Evolutionary conservation across 1,284 basidiomycete species (phyloP).

Genomic region (Heterobasidion occidentale): DNA sequence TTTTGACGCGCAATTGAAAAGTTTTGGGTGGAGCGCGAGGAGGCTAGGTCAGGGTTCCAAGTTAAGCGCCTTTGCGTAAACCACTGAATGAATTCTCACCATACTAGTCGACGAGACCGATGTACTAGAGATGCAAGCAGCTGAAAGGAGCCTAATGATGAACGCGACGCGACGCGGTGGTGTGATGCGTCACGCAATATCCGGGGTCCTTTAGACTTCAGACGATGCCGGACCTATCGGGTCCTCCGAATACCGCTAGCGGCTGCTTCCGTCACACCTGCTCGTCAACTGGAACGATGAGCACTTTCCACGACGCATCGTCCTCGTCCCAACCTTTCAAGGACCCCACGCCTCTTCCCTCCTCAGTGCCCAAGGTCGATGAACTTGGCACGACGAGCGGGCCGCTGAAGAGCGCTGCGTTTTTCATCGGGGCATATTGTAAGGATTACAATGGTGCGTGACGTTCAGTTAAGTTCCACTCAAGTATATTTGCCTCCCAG

Average conservation of each 20-base stretch:
- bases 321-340: conserved; percentile 40
- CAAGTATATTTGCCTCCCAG: neutral
- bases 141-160: neutral
- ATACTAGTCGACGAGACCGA: neutral
- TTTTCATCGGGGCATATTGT: conserved; percentile 96
- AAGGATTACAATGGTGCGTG: conserved; percentile 91
- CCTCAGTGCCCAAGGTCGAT: conserved; percentile 73
- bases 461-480: neutral
- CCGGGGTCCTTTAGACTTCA: neutral
- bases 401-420: conserved; percentile 93
- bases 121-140: neutral
- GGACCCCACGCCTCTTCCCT: conserved; percentile 71
- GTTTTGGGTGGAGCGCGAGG: conserved; percentile 40
- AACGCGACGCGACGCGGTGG: neutral
- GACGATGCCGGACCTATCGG: neutral
- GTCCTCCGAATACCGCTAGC: neutral
- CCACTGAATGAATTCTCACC: neutral
- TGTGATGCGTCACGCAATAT: neutral
- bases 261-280: neutral
- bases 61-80: no score
- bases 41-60: conserved; percentile 13
- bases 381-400: conserved; percentile 92
- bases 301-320: conserved; percentile 36
- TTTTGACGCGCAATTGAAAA: conserved; percentile 59
- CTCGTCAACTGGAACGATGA: conserved; percentile 33